Evolutionary conservation across 257 asterid species (phyloP).

Genomic region (Lantana camara): DNA sequence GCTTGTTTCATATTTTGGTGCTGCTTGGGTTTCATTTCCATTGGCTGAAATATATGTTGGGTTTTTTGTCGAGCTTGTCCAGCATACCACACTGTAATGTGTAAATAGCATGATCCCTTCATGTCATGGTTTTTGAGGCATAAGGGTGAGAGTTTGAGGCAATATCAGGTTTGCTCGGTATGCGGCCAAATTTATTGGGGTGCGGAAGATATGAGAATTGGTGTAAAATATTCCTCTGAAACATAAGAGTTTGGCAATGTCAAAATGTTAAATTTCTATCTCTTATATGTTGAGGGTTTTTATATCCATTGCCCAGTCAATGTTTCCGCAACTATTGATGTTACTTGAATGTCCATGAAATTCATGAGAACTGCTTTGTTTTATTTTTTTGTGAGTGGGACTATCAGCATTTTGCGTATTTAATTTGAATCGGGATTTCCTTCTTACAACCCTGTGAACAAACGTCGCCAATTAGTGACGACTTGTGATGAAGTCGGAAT

Average conservation of each 20-base stretch:
- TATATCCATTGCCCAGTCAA: background rate
- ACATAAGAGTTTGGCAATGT: background rate
- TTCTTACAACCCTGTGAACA: no score
- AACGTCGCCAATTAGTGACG: no score
- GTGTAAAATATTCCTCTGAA: conserved; percentile 18
- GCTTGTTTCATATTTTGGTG: conserved; percentile 23
- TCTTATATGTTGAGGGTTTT: conserved; percentile 1
- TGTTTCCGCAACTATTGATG: background rate
- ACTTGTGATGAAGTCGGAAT: no score
- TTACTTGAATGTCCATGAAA: no score
- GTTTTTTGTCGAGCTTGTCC: conserved; percentile 22
- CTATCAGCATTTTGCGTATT: no score
- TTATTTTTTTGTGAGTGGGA: no score
- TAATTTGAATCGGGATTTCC: no score
- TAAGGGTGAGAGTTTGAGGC: conserved; percentile 50
- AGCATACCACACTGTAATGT: conserved; percentile 47
- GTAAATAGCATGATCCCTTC: conserved; percentile 62
- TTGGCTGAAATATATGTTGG: conserved; percentile 22
- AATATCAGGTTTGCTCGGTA: conserved; percentile 17
- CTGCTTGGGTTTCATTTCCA: conserved; percentile 16
- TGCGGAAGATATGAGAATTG: background rate
- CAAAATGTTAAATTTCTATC: background rate
- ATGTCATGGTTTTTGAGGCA: conserved; percentile 69
- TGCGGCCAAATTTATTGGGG: conserved; percentile 20
- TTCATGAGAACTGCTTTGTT: no score